A percentile compares a stretch with the other conserved stretches of the same genome.
These are phyloP conservation scores for Gossypium bickii DNA, from an alignment of 345 rosid species.

Conservation along the genomic window DNA sequence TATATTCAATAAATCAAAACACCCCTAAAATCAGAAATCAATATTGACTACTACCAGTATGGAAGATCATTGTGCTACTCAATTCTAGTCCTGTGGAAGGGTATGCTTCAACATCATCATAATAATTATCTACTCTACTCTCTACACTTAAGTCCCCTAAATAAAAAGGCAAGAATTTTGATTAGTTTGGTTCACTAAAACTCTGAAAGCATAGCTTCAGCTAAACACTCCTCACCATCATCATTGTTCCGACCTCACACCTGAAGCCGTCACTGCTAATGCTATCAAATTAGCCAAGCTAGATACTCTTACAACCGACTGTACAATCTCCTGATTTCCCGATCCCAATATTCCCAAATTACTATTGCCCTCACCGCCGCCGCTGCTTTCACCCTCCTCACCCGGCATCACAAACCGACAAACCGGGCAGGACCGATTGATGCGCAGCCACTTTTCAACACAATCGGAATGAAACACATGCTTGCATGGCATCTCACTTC, in stretches of 20 bases:
- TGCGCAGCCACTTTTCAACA: conserved; percentile 19
- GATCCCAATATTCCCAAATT: not conserved
- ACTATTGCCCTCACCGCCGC: not conserved
- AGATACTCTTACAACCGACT: not conserved
- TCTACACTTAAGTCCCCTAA: no score
- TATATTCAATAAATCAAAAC: no score
- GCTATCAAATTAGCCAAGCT: not conserved
- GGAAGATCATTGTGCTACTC: no score
- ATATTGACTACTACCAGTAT: no score
- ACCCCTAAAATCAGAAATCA: no score
- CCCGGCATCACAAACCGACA: conserved; percentile 16
- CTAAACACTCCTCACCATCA: not conserved
- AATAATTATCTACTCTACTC: no score
- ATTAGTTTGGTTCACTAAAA: not conserved
- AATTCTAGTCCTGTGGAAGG: no score
- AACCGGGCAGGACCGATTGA: conserved; percentile 21
- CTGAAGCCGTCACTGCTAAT: not conserved
- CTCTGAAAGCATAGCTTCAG: not conserved
- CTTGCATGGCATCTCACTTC: conserved; percentile 25
- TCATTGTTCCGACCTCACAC: not conserved
- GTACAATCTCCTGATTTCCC: not conserved
- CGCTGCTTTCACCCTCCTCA: not conserved
- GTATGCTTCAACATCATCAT: no score
- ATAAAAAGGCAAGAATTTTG: not conserved
- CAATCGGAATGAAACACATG: conserved; percentile 23